Base-by-base conservation (phyloP, 352 stramenopile genomes). In the Phytophthora megakarya region DNA sequence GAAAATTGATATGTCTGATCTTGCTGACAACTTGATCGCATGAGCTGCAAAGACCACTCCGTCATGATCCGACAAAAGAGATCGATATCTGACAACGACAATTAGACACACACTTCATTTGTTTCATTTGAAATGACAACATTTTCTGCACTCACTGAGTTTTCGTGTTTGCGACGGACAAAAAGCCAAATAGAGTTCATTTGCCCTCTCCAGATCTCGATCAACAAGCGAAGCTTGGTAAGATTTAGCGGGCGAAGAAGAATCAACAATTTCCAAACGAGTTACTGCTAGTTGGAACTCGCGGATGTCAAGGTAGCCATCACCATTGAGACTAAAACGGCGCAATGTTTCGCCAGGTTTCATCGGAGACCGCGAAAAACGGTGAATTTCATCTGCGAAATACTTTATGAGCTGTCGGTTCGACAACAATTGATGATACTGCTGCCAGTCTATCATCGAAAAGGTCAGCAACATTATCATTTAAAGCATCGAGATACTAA, bases 31-130 rank as follows among this genome's bases (percentile, higher is more conserved):
- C 73, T 78, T 16, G 57, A 44, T 37, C 77, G 67, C 59, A 92
- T 81, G 35, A 89, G 65, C 38, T 81, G 75, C 19, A 89, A 60
- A 15, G 79, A 89, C 84, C 84, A 93, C 45, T 92, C 80, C 18
- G 68, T 86, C 80, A 93, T 90, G 65, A 92, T 92, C 18, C 80
- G 79, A 38, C 84, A 93, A 56, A 93, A 93, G 28, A 89, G 66
- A 48, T 90, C 84, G 15, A 93, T 90, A 23, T 91, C 82, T 87
- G 11, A 53, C 4, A 19, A 21, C n/a, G n/a, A n/a, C n/a, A n/a
- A n/a, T n/a, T n/a, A n/a, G n/a, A n/a, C n/a, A n/a, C n/a, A n/a
- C n/a, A n/a, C n/a, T n/a, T n/a, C n/a, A n/a, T n/a, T n/a, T n/a
- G n/a, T n/a, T n/a, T n/a, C n/a, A n/a, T n/a, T n/a, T n/a, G n/a